Evolutionary conservation across 163 green algal genomes (phyloP).

Genomic region (Scenedesmus sp.): DNA sequence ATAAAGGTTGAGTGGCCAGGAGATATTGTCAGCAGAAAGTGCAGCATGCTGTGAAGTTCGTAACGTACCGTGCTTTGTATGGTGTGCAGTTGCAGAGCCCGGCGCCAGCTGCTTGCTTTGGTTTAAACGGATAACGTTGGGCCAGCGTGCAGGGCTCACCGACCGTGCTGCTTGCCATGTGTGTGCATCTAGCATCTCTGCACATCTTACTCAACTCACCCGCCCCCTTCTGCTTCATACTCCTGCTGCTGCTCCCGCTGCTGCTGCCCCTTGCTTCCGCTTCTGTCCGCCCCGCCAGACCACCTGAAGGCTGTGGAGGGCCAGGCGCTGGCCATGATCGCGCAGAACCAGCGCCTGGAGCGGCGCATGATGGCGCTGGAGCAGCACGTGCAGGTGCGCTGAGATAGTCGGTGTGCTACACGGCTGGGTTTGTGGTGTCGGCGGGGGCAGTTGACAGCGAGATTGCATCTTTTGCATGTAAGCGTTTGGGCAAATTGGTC

Average conservation of each 20-base stretch:
- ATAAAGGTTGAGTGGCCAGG: too few relatives aligned
- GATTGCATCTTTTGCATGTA: too few relatives aligned
- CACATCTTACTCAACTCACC: not conserved
- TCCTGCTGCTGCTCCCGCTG: constrained; percentile 3
- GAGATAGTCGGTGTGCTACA: not conserved
- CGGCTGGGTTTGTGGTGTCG: not conserved
- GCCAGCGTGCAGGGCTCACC: too few relatives aligned
- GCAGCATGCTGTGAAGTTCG: too few relatives aligned
- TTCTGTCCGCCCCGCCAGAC: not conserved
- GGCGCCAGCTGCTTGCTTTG: too few relatives aligned
- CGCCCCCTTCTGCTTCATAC: not conserved
- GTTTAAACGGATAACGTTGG: too few relatives aligned
- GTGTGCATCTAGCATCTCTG: not conserved
- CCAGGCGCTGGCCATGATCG: constrained; percentile 21
- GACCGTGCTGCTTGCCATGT: too few relatives aligned
- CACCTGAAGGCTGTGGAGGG: constrained; percentile 35
- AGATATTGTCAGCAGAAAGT: too few relatives aligned
- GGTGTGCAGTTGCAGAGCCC: too few relatives aligned
- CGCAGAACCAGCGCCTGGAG: constrained; percentile 36
- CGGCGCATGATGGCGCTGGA: constrained; percentile 39
- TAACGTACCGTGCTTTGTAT: too few relatives aligned
- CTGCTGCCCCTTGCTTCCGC: not conserved
- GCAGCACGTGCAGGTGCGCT: constrained; percentile 34
- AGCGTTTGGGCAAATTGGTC: too few relatives aligned
- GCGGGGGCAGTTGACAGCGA: too few relatives aligned